A percentile compares a stretch with the other conserved stretches of the same genome.
Conservation (phyloP, 2,329 filamentous ascomycete genomes). For the Alternaria triticina region DNA sequence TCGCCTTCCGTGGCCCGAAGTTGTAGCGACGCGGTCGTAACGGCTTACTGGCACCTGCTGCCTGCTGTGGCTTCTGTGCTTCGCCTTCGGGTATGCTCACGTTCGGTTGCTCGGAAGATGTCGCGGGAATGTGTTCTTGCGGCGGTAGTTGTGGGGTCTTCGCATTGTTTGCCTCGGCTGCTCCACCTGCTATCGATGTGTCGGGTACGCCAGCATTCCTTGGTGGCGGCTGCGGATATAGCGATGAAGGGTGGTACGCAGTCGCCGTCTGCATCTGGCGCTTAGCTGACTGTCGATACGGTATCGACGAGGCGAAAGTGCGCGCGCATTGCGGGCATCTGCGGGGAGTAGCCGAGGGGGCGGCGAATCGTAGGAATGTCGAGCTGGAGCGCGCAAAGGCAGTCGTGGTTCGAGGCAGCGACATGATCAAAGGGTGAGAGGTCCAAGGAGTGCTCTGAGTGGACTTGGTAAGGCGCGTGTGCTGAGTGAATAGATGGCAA, state of each 20-base stretch:
- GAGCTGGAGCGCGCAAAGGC: slow-evolving; percentile 33
- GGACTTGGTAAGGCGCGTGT: slow-evolving; percentile 1
- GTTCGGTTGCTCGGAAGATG: slow-evolving; percentile 42
- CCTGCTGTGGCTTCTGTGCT: slow-evolving; percentile 64
- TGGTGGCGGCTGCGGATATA: slow-evolving; percentile 64
- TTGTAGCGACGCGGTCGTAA: slow-evolving; percentile 68
- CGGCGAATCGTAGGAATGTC: slow-evolving; percentile 34
- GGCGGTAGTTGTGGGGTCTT: slow-evolving; percentile 51
- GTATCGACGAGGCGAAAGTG: slow-evolving; percentile 52
- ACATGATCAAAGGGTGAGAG: slow-evolving; percentile 32
- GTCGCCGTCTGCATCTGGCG: slow-evolving; percentile 67
- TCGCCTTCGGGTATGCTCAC: slow-evolving; percentile 66
- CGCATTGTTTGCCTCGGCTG: slow-evolving; percentile 56
- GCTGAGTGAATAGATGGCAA: slow-evolving; percentile 14
- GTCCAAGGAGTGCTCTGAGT: slow-evolving; percentile 1
- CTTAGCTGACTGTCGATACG: slow-evolving; percentile 44
- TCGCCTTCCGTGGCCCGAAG: slow-evolving; percentile 83
- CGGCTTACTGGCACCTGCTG: slow-evolving; percentile 54
- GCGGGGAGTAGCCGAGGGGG: slow-evolving; percentile 29
- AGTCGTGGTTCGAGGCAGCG: slow-evolving; percentile 35
- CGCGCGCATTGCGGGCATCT: slow-evolving; percentile 55
- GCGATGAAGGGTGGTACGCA: slow-evolving; percentile 65
- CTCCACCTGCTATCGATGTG: slow-evolving; percentile 64
- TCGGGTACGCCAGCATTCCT: slow-evolving; percentile 65
- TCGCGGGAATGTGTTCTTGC: slow-evolving; percentile 23